phyloP scores from a whole-genome alignment of 2,329 filamentous ascomycete species.

The Didymosphaeria variabile region DNA sequence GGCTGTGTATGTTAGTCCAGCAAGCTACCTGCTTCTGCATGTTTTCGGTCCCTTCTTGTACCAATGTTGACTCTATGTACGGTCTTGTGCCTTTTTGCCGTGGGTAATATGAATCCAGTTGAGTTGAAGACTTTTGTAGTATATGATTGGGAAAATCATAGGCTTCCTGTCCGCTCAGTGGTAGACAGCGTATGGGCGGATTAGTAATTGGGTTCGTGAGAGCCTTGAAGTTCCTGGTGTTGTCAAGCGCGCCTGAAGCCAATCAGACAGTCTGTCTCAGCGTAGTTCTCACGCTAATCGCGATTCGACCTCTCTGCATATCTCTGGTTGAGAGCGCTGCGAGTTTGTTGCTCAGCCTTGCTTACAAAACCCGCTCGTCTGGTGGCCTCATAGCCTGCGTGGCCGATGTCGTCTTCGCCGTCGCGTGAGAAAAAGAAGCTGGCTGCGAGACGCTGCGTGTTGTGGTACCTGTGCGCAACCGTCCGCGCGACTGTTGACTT shows the following conservation, averaged over 20 bases:
- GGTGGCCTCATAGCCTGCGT: no score
- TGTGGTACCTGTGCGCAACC: conserved; percentile 27
- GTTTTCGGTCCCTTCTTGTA: not conserved
- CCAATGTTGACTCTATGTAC: conserved; percentile 1
- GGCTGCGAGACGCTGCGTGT: conserved; percentile 18
- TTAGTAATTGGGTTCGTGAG: conserved; percentile 13
- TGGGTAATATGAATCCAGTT: not conserved
- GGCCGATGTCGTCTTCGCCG: conserved; percentile 19
- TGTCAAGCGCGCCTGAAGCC: no score
- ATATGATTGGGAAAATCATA: not conserved
- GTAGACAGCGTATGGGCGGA: not conserved
- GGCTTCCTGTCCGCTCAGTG: conserved; percentile 2
- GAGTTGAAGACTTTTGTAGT: conserved; percentile 4
- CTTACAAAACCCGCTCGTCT: no score
- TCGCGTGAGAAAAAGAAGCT: conserved; percentile 34
- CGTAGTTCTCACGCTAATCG: no score
- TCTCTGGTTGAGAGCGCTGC: no score
- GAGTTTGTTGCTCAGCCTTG: no score
- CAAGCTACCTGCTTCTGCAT: not conserved
- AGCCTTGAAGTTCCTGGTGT: no score
- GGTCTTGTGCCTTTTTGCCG: not conserved
- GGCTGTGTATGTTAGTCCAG: conserved; percentile 1
- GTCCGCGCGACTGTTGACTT: conserved; percentile 47
- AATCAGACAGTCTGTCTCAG: no score
- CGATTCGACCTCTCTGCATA: no score